Base-by-base conservation (phyloP, 2,329 filamentous ascomycete species). In the Stylonectria norvegica region DNA sequence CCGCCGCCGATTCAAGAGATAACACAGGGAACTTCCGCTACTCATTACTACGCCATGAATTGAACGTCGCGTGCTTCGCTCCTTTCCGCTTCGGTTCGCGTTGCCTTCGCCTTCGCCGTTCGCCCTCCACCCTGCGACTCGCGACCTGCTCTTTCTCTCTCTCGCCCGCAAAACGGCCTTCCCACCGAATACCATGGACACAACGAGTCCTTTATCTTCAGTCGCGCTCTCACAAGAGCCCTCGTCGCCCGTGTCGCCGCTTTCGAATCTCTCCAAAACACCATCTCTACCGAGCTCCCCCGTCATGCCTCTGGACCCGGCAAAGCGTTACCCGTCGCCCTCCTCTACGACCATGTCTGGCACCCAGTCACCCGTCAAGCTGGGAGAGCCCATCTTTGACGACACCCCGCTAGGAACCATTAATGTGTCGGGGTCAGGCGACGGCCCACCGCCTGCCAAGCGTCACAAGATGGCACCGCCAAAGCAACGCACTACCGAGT, bases 401-500 rank as follows among this genome's bases (percentile, higher is more conserved):
- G 54, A 57, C 46, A 59, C 62, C 47, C 49, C 58, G 22, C 29
- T 49, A 55, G 31, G 61, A 62, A 46, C 43, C 22, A 33, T 48
- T 39, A 43, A 49, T 35, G 30, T 32, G 8, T 38, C 50, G 16
- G 20, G 40, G 8, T 38, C 50, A 15, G 20, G 40, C 17, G 81
- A 86, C 56, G 81, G 79, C 36, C 77, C 75, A 33, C 81, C 82
- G 25, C 85, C 87, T 20, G 71, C 81, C 39, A 95, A 94, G 72
- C 85, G 85, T 64, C 81, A 86, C 57, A 83, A 81, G 60, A 75
- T 84, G 40, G 70, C 73, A 43, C 73, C 78, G 51, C 59, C 72
- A 47, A 75, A 73, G 50, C 69, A 86, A 56, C 85, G 89, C 55
- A 89, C 78, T 15, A 95, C 90, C n/a, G 79, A 87, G 55, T 80